phyloP scores from a whole-genome alignment of 345 rosid species.

The Raphanus raphanistrum region DNA sequence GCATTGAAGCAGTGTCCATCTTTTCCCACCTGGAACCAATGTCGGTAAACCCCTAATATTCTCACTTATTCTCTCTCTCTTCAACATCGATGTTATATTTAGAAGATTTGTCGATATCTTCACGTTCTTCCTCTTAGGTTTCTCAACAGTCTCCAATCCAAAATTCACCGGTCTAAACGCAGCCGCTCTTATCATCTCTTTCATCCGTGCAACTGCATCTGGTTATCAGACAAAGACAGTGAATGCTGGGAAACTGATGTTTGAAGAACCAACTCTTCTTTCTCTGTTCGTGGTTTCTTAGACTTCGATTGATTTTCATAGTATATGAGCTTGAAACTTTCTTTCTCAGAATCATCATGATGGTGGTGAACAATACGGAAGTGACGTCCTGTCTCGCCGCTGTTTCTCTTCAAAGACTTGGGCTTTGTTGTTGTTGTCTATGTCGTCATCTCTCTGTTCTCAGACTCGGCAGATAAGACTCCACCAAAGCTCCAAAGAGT shows the following conservation, averaged over 20 bases:
- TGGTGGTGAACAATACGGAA: too few species aligned
- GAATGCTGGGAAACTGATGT: conserved; percentile 77
- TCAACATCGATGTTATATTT: conserved; percentile 85
- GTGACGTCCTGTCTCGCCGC: not conserved
- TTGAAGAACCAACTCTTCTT: conserved; percentile 53
- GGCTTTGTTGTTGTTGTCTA: conserved; percentile 26
- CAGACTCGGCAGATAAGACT: conserved; percentile 5
- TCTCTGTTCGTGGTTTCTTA: too few species aligned
- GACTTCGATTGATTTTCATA: too few species aligned
- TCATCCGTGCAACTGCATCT: conserved; percentile 89
- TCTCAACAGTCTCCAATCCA: conserved; percentile 63
- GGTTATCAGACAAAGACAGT: conserved; percentile 51
- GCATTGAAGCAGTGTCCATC: conserved; percentile 99
- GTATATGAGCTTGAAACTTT: too few species aligned
- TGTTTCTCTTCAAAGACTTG: not conserved
- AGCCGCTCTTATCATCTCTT: conserved; percentile 91
- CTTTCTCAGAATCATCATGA: too few species aligned
- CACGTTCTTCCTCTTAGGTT: conserved; percentile 84
- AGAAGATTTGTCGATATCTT: conserved; percentile 82
- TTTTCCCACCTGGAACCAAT: conserved; percentile 94
- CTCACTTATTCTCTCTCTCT: conserved; percentile 89
- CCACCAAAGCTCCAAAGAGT: conserved; percentile 65
- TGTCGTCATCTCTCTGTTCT: not conserved
- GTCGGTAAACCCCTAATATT: conserved; percentile 90
- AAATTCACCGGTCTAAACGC: conserved; percentile 84